phyloP scores from a whole-genome alignment of 106 monocot species.

The Ottelia alismoides region DNA sequence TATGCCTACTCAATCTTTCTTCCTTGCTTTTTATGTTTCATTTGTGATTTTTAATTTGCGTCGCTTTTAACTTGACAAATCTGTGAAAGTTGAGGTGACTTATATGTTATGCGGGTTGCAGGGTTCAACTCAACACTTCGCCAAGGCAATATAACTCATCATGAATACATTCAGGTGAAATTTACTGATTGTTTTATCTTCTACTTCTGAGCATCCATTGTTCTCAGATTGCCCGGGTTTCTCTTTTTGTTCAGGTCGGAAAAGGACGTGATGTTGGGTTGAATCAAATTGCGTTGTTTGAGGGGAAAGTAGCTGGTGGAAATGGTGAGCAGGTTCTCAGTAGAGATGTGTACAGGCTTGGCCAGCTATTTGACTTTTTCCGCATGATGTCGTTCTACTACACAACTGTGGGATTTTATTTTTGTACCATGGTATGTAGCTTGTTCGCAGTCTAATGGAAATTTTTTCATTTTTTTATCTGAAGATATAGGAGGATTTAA shows the following conservation, averaged over 20 bases:
- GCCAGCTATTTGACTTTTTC: constrained; percentile 88
- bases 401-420: constrained; percentile 80
- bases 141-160: constrained; percentile 83
- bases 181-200: neutral
- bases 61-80: too few relatives aligned
- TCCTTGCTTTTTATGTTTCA: too few relatives aligned
- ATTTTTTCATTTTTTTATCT: constrained; percentile 2
- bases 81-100: too few relatives aligned
- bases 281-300: constrained; percentile 90
- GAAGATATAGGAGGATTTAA: neutral
- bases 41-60: too few relatives aligned
- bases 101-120: constrained; percentile 7
- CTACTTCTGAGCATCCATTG: neutral
- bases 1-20: too few relatives aligned
- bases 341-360: constrained; percentile 85
- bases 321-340: constrained; percentile 96
- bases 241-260: constrained; percentile 41
- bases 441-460: too few relatives aligned
- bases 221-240: neutral
- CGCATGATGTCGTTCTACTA: constrained; percentile 90
- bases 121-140: constrained; percentile 90
- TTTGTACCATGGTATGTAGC: constrained; percentile 74
- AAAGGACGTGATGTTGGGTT: constrained; percentile 87
- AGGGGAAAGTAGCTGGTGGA: constrained; percentile 83
- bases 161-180: constrained; percentile 80